Evolutionary conservation across 768 basidiomycete species (phyloP).

Genomic region (Pleurotus citrinopileatus): DNA sequence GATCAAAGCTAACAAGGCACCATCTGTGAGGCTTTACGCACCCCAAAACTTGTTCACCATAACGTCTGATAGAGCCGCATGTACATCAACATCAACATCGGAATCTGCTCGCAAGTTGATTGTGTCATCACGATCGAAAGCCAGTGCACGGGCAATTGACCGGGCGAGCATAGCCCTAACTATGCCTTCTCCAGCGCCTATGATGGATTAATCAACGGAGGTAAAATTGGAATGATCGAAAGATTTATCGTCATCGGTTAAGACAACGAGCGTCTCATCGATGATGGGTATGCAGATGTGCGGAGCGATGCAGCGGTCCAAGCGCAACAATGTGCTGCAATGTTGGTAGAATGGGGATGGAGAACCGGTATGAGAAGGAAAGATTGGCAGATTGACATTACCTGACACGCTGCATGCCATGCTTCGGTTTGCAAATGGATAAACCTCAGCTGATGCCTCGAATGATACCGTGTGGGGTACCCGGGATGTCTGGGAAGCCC

Average conservation of each 20-base stretch:
- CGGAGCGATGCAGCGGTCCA: not conserved
- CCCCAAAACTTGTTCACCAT: conserved; percentile 51
- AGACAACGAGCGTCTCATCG: no score
- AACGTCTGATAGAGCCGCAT: conserved; percentile 44
- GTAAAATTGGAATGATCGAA: not conserved
- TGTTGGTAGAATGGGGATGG: not conserved
- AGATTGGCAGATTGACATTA: conserved; percentile 17
- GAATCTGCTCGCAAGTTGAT: conserved; percentile 20
- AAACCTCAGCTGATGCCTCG: conserved; percentile 23
- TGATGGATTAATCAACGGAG: not conserved
- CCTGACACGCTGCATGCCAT: conserved; percentile 76
- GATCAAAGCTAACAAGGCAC: not conserved
- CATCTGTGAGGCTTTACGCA: conserved; percentile 23
- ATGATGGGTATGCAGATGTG: not conserved
- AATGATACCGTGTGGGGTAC: not conserved
- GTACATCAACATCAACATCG: conserved; percentile 38
- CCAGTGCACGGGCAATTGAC: conserved; percentile 42
- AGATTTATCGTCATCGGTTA: no score
- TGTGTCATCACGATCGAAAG: conserved; percentile 20
- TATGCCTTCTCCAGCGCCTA: conserved; percentile 75
- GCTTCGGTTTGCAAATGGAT: conserved; percentile 20
- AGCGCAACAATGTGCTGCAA: not conserved
- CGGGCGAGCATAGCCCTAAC: conserved; percentile 54
- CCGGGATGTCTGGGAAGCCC: conserved; percentile 38
- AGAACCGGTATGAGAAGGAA: conserved; percentile 2